Evolutionary conservation across 202 grass and related monocot species (phyloP), one percentile per base, ranked within the genome.

Genomic region (Panicum hallii): DNA sequence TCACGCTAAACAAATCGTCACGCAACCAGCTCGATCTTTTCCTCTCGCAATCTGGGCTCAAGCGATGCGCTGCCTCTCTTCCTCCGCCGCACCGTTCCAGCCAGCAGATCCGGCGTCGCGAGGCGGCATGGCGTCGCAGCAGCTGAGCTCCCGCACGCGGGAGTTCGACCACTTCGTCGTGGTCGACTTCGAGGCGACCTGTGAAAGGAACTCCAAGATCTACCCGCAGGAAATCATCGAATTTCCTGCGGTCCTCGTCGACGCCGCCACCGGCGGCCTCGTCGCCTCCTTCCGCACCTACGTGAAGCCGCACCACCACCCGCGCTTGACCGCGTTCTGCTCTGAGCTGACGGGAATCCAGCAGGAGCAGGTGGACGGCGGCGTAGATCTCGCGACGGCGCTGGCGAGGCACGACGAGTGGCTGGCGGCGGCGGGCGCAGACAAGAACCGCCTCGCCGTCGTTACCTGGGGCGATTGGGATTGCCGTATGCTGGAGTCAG

Each of bases 211-310:
- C 6, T 45, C 16, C 7, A 54, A 47, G 50, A 74, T 45, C 34
- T 75, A 85, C 30, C 89, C 82, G 19, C 82, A 85, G 54, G 85
- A 91, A 73, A 88, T 91, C 77, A 85, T 88, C 22, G 85, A 91
- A 17, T 88, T 91, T 54, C 82, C 85, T 0, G 68, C 85, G 34
- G 79, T 91, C 3, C 80, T 91, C 64, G 78, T 86, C 11, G 58
- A 88, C 60, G 81, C 72, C 40, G 50, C 72, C 53, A 85, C 78
- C 17, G 85, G 82, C 36, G 30, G 43, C 48, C 6, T 85, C 9
- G 38, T 79, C 23, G 80, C 83, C 54, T 4, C 62, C 12, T 88
- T 91, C 50, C 90, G 50, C 48, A 79, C 60, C 7, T 91, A 88
- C 11, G 82, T 91, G 26, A 60, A 82, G 5, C 86, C 86, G 0